Evolutionary conservation across 805 yeast genomes (phyloP), one percentile per base, ranked within the genome.

Genomic region (Candida loeiensis): DNA sequence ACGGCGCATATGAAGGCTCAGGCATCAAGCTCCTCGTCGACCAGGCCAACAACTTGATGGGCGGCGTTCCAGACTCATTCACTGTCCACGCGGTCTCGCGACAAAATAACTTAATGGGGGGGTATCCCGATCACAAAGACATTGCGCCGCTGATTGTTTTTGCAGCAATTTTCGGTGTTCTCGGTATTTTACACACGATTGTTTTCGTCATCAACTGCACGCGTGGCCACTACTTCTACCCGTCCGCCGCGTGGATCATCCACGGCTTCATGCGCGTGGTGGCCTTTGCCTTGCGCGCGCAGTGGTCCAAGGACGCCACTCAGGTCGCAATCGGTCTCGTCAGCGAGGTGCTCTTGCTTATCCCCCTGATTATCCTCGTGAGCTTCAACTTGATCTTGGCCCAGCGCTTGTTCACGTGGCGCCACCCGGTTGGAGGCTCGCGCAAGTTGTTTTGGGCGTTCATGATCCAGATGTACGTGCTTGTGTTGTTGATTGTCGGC

Each of bases 1-100:
- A 69, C 36, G 65, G 66, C 36, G 76, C 79, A 3, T 77, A 76
- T 12, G 59, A 57, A 33, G 79, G 79, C 13, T 75, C 80, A 0
- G 80, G 79, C 25, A 67, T 74, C 18, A 24, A 4, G 33, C 25
- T n/a, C 3, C 25, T 45, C 27, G 37, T 45, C 4, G 21, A 18
- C 3, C 36, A 34, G 32, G 19, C 40, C 12, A 15, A 25, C 9
- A 14, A 19, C 19, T 14, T 37, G n/a, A 11, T 27, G 2, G 40
- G 40, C 4, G 36, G 28, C 4, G 36, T 37, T 3, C 48, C 54
- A 1, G 28, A 16, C 1, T 36, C 16, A 1, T 13, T 50, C 4
- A 34, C 40, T 20, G 14, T 6, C 3, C 44, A 43, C 19, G 25
- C 21, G 11, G 18, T 46, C 3, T 30, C 30, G 4, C 22, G 36